Percentiles rank a stretch among this genome's conserved stretches.
phyloP scores from a whole-genome alignment of 768 basidiomycete genomes.

The Tulasnella sp. region DNA sequence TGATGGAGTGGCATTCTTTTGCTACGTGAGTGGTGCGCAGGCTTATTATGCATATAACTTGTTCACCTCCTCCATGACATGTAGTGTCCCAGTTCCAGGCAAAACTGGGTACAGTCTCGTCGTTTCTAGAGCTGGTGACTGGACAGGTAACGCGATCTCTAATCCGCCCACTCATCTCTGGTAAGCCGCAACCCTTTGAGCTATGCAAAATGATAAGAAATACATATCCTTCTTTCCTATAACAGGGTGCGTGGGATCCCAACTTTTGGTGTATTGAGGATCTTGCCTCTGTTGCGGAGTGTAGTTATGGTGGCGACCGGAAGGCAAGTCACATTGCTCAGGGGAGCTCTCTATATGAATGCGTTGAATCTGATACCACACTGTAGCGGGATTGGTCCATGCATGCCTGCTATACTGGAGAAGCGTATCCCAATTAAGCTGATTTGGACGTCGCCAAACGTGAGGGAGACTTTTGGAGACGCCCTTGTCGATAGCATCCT shows the following conservation, averaged over 20 bases:
- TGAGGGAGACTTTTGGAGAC: constrained; percentile 49
- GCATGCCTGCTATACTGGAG: constrained; percentile 42
- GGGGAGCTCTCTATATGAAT: too few species aligned
- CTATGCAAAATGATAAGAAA: too few species aligned
- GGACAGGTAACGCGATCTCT: constrained; percentile 42
- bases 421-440: constrained; percentile 41
- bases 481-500: constrained; percentile 45
- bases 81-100: constrained; percentile 21
- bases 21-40: neutral
- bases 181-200: too few species aligned
- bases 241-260: too few species aligned
- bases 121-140: constrained; percentile 47
- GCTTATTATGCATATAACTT: neutral
- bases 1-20: constrained; percentile 8
- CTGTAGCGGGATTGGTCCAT: constrained; percentile 50
- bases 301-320: neutral
- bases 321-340: constrained; percentile 28
- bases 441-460: constrained; percentile 52
- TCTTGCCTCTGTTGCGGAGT: constrained; percentile 1
- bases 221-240: too few species aligned
- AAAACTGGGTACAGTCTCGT: constrained; percentile 43
- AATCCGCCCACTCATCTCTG: constrained; percentile 43
- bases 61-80: neutral
- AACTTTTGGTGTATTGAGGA: neutral
- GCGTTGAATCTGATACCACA: too few species aligned